Base-by-base conservation (phyloP, 2,329 filamentous ascomycete genomes). In the Fusarium falciforme region DNA sequence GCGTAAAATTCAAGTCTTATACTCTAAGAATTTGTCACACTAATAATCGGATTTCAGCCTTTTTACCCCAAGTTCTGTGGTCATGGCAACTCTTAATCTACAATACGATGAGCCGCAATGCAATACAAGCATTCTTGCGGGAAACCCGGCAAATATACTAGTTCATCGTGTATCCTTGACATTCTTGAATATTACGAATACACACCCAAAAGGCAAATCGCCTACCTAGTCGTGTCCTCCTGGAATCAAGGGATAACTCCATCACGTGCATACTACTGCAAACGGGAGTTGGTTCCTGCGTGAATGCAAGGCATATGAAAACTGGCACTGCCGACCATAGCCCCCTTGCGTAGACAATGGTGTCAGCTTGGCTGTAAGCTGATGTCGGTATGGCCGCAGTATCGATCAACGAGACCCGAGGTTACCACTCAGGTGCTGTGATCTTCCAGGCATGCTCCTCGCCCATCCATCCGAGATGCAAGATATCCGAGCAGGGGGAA, bases 361-460 rank as follows among this genome's bases (percentile, higher is more conserved):
- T 25, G 57, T 67, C 57, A 67, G 58, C 52, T 40, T 66, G 22
- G 20, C 61, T 61, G 52, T 63, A 72, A 73, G 70, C 55, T 60
- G 65, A 67, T 55, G 52, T 47, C 36, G 62, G 27, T 7, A 52
- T 31, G 27, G 25, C 47, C 27, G 27, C 10, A 31, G 17, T 20
- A 52, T 52, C 47, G 27, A 52, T 31, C 47, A 31, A 36, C 52
- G 20, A 16, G 31, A 33, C 52, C 33, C n/a, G 67, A 49, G 52
- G 61, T 58, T 44, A 25, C 58, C 55, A 52, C 47, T 44, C 71
- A 66, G 54, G 49, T n/a, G 57, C 71, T 31, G 64, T 72, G 58
- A 69, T 54, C 67, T 57, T 52, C 49, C 44, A 44, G 31, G 47
- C 27, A 38, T 38, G 35, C 29, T 22, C 55, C 68, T 61, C 47